Evolutionary conservation across 495 filamentous ascomycete species (phyloP), one percentile per base, ranked within the genome.

Genomic region (Umbilicaria muhlenbergii): DNA sequence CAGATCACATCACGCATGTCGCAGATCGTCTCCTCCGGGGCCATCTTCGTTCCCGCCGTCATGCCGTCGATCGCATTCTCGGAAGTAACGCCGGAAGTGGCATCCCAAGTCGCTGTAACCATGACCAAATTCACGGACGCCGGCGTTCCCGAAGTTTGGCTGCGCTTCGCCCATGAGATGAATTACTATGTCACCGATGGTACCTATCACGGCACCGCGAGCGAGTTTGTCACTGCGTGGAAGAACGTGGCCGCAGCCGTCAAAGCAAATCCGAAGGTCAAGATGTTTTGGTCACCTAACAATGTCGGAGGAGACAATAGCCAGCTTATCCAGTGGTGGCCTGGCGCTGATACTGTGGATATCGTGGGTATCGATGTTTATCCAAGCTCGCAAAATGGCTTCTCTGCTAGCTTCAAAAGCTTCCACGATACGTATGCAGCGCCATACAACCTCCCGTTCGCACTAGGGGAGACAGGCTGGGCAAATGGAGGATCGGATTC

Each of bases 41-140:
- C 50, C 5, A 52, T 52, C 14, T 50, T 52, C 36, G 18, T 52
- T n/a, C 46, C 50, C 33, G 49, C 50, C 19, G 46, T 52, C 32
- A 41, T 46, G 42, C 50, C 50, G 21, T 42, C 37, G 11, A 49
- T 42, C 36, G 24, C 49, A 34, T 42, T 52, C 16, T 41, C 38
- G 11, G 34, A 36, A 2, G 47, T 49, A 6, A 36, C 41, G 3
- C 32, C 21, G n/a, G 47, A 45, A 10, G 43, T 47, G 8, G 47
- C 41, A 18, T 19, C 31, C 14, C 15, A 36, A 21, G 34, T 52
- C n/a, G 43, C 47, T 16, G 39, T 24, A 3, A 44, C 44, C 11
- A 51, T 52, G 37, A 43, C 33, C 5, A 33, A 52, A 21, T 16
- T 45, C 8, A 32, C 43, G 8, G 36, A 32, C 1, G 31, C 19